These are phyloP conservation scores for Aspergillus affinis DNA, from an alignment of 495 filamentous ascomycete species.

Conservation along the genomic window DNA sequence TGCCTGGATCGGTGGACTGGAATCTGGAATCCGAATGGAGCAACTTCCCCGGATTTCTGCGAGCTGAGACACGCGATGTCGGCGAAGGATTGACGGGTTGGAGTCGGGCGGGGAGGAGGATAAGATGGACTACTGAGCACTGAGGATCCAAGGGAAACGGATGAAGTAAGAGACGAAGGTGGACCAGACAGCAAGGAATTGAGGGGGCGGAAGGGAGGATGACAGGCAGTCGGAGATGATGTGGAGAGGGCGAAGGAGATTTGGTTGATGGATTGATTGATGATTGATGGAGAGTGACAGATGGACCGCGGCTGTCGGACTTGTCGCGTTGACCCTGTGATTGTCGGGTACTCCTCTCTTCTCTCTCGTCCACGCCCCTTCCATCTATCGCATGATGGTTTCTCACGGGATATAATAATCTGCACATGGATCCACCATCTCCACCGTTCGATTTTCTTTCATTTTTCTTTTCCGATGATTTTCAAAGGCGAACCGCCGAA, in stretches of 20 bases:
- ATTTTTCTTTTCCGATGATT: too few species aligned
- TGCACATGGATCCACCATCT: too few species aligned
- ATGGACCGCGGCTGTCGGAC: constrained; percentile 43
- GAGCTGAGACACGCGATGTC: background rate
- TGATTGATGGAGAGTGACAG: constrained; percentile 1
- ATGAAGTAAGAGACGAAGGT: background rate
- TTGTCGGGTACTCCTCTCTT: constrained; percentile 8
- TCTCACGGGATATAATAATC: too few species aligned
- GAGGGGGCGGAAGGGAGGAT: background rate
- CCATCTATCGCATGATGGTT: too few species aligned
- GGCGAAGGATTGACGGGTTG: background rate
- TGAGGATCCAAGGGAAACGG: background rate
- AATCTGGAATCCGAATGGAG: background rate
- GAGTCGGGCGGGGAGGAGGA: background rate
- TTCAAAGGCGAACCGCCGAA: too few species aligned
- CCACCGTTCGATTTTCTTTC: too few species aligned
- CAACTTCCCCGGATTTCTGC: constrained; percentile 17
- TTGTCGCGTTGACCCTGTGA: background rate
- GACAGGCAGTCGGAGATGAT: background rate
- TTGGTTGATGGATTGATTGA: constrained; percentile 11
- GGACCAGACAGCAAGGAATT: background rate
- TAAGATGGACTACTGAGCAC: background rate
- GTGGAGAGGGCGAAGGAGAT: constrained; percentile 8
- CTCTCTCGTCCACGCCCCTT: background rate
- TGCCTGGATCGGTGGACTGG: background rate